Conservation (phyloP, 352 stramenopile genomes). For the Globisporangium rhizosaccharum region DNA sequence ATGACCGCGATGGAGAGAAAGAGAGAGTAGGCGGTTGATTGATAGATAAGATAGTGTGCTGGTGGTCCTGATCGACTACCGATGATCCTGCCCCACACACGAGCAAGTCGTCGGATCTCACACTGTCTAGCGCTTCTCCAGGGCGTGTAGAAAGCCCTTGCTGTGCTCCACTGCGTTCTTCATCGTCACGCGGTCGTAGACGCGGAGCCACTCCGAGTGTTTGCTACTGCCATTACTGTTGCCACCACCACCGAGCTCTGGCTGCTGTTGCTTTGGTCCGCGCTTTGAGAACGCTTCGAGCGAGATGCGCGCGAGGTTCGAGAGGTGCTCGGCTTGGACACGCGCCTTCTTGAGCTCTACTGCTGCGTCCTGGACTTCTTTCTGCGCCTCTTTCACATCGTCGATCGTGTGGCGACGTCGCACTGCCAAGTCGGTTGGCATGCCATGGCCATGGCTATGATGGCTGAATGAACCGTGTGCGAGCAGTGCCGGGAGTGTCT, state of each 20-base stretch:
- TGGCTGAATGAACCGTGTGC: conserved; percentile 6
- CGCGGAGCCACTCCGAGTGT: conserved; percentile 50
- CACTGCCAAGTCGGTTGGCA: conserved; percentile 47
- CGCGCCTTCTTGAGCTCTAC: conserved; percentile 72
- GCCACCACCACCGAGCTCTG: neutral
- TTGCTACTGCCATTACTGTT: neutral
- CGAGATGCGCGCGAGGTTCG: conserved; percentile 63
- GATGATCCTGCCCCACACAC: no score
- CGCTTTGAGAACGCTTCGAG: conserved; percentile 52
- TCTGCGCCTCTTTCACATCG: conserved; percentile 71
- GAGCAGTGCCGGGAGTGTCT: conserved; percentile 48
- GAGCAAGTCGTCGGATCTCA: neutral
- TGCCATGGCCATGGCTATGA: conserved; percentile 17
- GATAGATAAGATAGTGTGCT: no score
- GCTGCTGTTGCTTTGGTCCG: conserved; percentile 7
- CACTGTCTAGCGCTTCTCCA: conserved; percentile 13
- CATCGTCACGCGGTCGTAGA: conserved; percentile 59
- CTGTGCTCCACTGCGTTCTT: conserved; percentile 64
- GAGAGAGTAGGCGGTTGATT: no score
- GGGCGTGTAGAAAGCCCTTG: conserved; percentile 39
- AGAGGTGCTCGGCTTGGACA: conserved; percentile 65
- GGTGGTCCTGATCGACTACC: no score
- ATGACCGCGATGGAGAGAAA: no score
- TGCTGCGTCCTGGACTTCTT: conserved; percentile 56
- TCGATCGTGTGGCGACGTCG: conserved; percentile 78